Evolutionary conservation across 2,329 filamentous ascomycete species (phyloP), one percentile per base, ranked within the genome.

Genomic region (Fusarium albidum): DNA sequence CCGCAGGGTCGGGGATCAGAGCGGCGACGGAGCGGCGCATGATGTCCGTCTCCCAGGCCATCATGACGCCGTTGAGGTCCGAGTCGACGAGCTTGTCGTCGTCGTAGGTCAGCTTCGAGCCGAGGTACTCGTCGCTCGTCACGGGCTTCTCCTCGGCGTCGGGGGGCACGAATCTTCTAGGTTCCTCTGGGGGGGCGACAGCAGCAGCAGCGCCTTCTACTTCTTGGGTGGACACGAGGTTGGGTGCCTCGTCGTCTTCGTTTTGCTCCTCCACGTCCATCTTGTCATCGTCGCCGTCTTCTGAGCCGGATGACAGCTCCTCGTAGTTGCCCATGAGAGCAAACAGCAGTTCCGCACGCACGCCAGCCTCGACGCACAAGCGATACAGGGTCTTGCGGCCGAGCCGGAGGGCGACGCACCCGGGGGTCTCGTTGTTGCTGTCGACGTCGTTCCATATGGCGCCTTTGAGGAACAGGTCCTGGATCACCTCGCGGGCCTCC

Each of bases 371-470:
- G 8, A 98, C 90, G 70, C 94, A 91, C 51, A 92, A 73, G 33
- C 89, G 84, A 70, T 99, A 98, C 29, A 97, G 75, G 42, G 85
- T 82, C 47, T 75, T 80, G 65, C 90, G 78, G 0, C 89, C 88
- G 18, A 97, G 71, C 21, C 85, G 77, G 52, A 81, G 79, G 9
- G 95, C 95, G 35, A 97, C 78, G 71, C 94, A 98, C 8, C 92
- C 95, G 0, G 95, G 92, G 4, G 95, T 98, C 79, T 98, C 94
- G 66, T 92, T 84, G 64, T 91, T 88, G 62, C 80, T 76, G 72
- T 98, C 92, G 49, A 98, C 79, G 71, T 97, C 93, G 76, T 99
- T 99, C 95, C 95, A 99, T 64, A 98, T 97, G 10, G 92, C 95
- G 27, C 95, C 95, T 64, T 90, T 89, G 68, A 93, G 83, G 55